Evolutionary conservation across 805 yeast species (phyloP), one percentile per base, ranked within the genome.

Genomic region (Candida vartiovaarae): DNA sequence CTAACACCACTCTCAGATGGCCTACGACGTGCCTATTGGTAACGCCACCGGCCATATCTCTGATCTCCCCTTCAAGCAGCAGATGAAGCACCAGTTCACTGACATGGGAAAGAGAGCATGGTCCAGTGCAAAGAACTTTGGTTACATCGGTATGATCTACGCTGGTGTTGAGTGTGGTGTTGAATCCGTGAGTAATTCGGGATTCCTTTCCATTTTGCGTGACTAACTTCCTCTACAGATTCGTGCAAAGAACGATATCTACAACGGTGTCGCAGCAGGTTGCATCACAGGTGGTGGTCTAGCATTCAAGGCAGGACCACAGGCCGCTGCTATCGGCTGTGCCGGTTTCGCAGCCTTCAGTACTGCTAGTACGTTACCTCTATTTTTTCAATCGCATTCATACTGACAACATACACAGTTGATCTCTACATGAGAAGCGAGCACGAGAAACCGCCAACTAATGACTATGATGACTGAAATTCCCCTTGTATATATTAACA

Each of bases 271-370:
- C 3, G 74, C 78, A 36, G 98, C 98, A 4, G 99, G 99, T 2
- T 93, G 97, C 66, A 70, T 91, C 32, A 93, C 99, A 1, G 99
- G 99, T 36, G 99, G 96, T 31, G 97, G 96, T 0, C 73, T 93
- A 41, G 95, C 97, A 2, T 75, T 85, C 53, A 87, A 84, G 60
- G 79, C 93, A 39, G 99, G 99, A 1, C 99, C 99, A 1, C 89
- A 82, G 55, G 95, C 95, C 28, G 93, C 96, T 0, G 55, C 80
- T 26, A 62, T 90, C 46, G 99, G 99, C 1, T 93, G 98, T 71
- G 96, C 95, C 27, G 99, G 97, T 7, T 93, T 93, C 68, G 97
- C 98, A 3, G 95, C 93, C 6, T 93, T 93, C 63, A 83, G 95
- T 44, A 81, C 88, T 4, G 95, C 95, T 6, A 78, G 51, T 48